These are phyloP conservation scores for Syncephalastrum sp. DNA, from an alignment of 371 early-diverging fungal genomes.

Conservation along the genomic window DNA sequence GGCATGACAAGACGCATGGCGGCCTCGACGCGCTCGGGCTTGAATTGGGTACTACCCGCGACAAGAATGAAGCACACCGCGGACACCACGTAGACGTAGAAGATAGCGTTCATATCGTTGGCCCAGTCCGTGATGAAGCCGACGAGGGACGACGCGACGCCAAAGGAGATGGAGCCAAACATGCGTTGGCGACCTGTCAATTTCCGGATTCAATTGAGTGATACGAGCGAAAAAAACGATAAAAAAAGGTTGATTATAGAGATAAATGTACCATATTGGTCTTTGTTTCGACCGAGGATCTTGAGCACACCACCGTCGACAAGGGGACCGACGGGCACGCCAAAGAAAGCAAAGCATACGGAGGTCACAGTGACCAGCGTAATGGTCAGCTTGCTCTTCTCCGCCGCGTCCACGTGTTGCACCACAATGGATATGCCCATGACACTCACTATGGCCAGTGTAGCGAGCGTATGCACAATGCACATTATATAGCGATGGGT, in stretches of 20 bases:
- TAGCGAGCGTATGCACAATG: constrained; percentile 49
- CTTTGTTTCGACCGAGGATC: constrained; percentile 48
- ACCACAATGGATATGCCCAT: constrained; percentile 50
- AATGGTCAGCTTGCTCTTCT: constrained; percentile 30
- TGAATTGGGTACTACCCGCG: constrained; percentile 45
- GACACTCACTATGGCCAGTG: constrained; percentile 50
- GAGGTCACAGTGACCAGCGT: constrained; percentile 45
- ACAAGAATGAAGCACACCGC: constrained; percentile 44
- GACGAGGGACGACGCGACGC: constrained; percentile 46
- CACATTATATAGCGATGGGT: constrained; percentile 54
- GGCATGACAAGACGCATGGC: constrained; percentile 2
- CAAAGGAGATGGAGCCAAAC: constrained; percentile 54
- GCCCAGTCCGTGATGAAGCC: constrained; percentile 50
- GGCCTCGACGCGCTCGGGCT: constrained; percentile 33
- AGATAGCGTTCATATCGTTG: constrained; percentile 49
- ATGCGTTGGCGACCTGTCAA: constrained; percentile 43
- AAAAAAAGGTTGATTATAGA: no score
- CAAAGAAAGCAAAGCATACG: constrained; percentile 53
- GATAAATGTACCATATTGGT: constrained; percentile 38
- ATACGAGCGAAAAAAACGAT: neutral
- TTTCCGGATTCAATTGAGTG: neutral
- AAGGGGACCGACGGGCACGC: constrained; percentile 48
- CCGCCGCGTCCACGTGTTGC: constrained; percentile 25
- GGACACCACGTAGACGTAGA: constrained; percentile 46
- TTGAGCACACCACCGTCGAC: constrained; percentile 55